phyloP scores from a whole-genome alignment of 495 filamentous ascomycete species.

The Hypoxylon trugodes region DNA sequence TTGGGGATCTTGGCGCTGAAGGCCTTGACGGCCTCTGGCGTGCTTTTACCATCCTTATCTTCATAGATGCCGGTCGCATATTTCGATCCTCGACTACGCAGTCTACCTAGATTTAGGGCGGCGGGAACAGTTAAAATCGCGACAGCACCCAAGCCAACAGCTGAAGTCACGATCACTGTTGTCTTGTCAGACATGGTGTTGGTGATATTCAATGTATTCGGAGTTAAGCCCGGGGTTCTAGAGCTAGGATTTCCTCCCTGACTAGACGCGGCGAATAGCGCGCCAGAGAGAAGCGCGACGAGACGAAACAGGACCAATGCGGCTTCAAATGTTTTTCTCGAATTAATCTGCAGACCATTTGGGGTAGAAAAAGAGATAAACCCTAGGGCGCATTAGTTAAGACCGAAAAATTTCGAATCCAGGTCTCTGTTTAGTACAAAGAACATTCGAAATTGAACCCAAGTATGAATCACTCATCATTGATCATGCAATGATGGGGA shows the following conservation, averaged over 20 bases:
- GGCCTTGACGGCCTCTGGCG: constrained; percentile 59
- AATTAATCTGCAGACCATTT: constrained; percentile 8
- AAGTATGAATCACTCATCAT: constrained; percentile 23
- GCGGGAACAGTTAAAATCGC: constrained; percentile 52
- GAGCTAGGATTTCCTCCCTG: constrained; percentile 14
- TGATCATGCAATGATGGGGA: constrained; percentile 4
- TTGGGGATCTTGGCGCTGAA: constrained; percentile 63
- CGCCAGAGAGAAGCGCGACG: constrained; percentile 1
- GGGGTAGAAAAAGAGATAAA: neutral
- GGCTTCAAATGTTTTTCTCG: neutral
- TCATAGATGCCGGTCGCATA: constrained; percentile 56
- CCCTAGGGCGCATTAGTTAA: neutral
- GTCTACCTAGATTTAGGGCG: constrained; percentile 37
- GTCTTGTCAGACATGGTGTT: constrained; percentile 45
- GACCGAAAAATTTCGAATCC: constrained; percentile 4
- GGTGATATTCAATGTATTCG: constrained; percentile 24
- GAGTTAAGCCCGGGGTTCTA: constrained; percentile 26
- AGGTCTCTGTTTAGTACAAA: neutral
- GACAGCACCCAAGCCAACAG: constrained; percentile 47
- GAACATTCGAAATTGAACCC: constrained; percentile 12
- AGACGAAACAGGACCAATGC: neutral
- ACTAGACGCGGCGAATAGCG: constrained; percentile 8
- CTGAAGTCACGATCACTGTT: constrained; percentile 40
- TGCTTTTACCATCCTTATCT: constrained; percentile 70
- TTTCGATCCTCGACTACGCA: constrained; percentile 44